Evolutionary conservation across 2,329 filamentous ascomycete genomes (phyloP), one percentile per base, ranked within the genome.

Genomic region (Talaromyces sp.): DNA sequence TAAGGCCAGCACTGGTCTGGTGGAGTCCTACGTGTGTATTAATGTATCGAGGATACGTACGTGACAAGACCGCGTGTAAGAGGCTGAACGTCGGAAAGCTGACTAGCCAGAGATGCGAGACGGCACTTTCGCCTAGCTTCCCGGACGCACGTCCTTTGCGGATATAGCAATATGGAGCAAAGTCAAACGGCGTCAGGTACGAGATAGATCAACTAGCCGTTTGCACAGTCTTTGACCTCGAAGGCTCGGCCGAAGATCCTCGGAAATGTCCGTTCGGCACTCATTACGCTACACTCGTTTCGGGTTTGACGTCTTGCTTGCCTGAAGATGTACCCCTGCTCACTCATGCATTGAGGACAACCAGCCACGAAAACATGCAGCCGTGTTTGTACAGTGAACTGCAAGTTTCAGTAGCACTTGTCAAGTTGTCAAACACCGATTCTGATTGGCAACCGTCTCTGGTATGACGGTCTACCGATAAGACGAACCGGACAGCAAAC

Each of bases 101-200:
- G 25, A 31, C 47, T 31, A 50, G 59, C 19, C 17, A 25, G 22
- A 62, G 35, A 41, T 43, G 47, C 17, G 35, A 57, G 52, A 47
- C 61, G 61, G 61, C 61, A 57, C 50, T 63, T 63, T 57, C n/a
- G 61, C 52, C 50, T 63, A 63, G 61, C 43, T 43, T 57, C 50
- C 61, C 61, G 52, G 39, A 63, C 39, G 61, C 61, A 63, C 52
- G 61, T 63, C 50, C 61, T 56, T 41, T 56, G 50, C 37, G 35
- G 37, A 63, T 45, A 13, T 62, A 35, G 37, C 31, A 52, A 39
- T 31, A n/a, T 56, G 50, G 52, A 63, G 39, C 61, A 62, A 59
- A 57, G 31, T 25, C n/a, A 25, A 54, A 57, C 50, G 37, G 31
- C 25, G 49, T 49, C 61, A 63, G 61, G 61, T 63, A 63, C 61